Conservation (phyloP, 495 filamentous ascomycete genomes). For the Xanthoparmelia taractica region DNA sequence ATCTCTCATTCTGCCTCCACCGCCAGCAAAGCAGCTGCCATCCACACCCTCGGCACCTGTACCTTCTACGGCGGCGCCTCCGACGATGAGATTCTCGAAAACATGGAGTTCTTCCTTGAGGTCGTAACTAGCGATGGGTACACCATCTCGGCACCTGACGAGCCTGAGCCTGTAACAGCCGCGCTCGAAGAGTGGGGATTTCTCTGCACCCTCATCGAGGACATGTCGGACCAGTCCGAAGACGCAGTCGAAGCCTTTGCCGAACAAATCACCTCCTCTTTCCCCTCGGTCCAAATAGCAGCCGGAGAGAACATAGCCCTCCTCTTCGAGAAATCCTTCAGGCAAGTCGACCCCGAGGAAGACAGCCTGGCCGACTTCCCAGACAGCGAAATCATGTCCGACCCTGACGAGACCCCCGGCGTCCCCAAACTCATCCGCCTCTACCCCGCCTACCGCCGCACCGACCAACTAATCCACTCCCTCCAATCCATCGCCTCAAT, state of each 20-base stretch:
- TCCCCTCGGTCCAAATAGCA: conserved; percentile 70
- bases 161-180: conserved; percentile 66
- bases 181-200: conserved; percentile 86
- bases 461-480: conserved; percentile 46
- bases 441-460: conserved; percentile 52
- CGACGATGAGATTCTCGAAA: conserved; percentile 58
- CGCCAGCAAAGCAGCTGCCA: conserved; percentile 60
- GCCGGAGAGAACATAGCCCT: conserved; percentile 88
- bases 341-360: conserved; percentile 52
- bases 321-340: conserved; percentile 76
- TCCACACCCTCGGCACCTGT: conserved; percentile 65
- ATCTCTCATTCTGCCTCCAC: conserved; percentile 63
- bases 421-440: conserved; percentile 52
- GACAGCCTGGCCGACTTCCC: conserved; percentile 46
- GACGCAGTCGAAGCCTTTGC: conserved; percentile 76
- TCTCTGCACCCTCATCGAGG: conserved; percentile 73
- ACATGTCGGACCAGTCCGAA: conserved; percentile 66
- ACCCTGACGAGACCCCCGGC: conserved; percentile 33
- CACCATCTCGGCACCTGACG: conserved; percentile 65
- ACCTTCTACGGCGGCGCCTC: conserved; percentile 75
- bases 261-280: conserved; percentile 76
- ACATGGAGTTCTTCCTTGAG: conserved; percentile 78
- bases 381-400: conserved; percentile 35
- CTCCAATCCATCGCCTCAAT: conserved; percentile 65
- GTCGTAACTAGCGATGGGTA: conserved; percentile 80